Evolutionary conservation across 73 alveolate species (phyloP).

Genomic region (Paramecium tetraurelia): DNA sequence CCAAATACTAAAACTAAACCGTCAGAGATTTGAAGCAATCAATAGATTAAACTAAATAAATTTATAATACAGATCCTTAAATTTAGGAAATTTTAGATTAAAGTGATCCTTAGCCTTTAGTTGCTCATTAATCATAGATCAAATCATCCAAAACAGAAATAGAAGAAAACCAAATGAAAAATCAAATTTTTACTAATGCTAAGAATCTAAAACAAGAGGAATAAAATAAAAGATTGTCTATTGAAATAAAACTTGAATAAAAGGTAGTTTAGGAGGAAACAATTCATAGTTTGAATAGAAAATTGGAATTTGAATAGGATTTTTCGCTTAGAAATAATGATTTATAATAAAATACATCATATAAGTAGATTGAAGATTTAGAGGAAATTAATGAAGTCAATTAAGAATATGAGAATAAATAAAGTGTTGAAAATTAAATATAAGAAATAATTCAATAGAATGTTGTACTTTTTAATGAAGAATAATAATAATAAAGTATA

Average conservation of each 20-base stretch:
- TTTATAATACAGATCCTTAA: neutral
- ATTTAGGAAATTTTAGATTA: neutral
- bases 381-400: neutral
- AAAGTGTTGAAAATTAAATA: neutral
- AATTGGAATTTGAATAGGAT: neutral
- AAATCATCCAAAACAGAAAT: neutral
- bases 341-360: neutral
- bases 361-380: neutral
- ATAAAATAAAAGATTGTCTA: neutral
- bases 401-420: neutral
- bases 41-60: neutral
- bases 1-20: neutral
- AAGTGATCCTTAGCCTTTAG: constrained; percentile 16
- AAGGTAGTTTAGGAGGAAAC: neutral
- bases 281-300: neutral
- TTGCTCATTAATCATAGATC: neutral
- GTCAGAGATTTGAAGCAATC: neutral
- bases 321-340: neutral
- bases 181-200: no score
- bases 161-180: neutral
- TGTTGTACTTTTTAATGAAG: neutral
- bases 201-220: no score
- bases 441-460: neutral
- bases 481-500: neutral
- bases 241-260: no score